Percentiles rank a stretch among this genome's conserved stretches.
phyloP scores from a whole-genome alignment of 2,329 filamentous ascomycete genomes.

The Sporothrix mexicana region DNA sequence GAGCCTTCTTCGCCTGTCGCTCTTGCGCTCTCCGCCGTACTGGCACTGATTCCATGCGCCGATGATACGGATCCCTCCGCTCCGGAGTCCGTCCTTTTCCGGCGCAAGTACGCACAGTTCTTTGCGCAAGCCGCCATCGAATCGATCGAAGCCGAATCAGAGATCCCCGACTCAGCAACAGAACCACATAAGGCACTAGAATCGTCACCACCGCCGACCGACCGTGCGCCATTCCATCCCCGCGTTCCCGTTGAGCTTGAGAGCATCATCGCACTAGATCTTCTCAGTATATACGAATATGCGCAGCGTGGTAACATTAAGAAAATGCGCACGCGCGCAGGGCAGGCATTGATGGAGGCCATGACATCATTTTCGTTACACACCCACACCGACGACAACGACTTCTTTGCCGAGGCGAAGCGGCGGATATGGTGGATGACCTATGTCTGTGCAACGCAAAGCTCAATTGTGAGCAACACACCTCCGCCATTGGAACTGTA shows the following conservation, averaged over 20 bases:
- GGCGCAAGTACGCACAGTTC: constrained; percentile 56
- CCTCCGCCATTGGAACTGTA: constrained; percentile 38
- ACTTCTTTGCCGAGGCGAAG: constrained; percentile 53
- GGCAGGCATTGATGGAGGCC: constrained; percentile 54
- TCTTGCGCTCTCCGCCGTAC: constrained; percentile 55
- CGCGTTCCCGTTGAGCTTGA: constrained; percentile 54
- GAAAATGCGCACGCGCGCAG: constrained; percentile 57
- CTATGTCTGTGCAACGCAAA: constrained; percentile 58
- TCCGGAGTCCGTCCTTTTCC: constrained; percentile 50
- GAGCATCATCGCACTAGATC: constrained; percentile 54
- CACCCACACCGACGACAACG: constrained; percentile 47
- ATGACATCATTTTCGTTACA: constrained; percentile 56
- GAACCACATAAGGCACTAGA: constrained; percentile 54
- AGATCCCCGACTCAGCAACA: constrained; percentile 53
- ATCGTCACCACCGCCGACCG: constrained; percentile 35
- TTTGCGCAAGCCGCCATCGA: constrained; percentile 56
- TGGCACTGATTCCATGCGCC: constrained; percentile 55
- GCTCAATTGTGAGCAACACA: constrained; percentile 57
- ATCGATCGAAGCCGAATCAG: constrained; percentile 55
- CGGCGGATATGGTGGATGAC: constrained; percentile 61
- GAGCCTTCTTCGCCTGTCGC: constrained; percentile 53
- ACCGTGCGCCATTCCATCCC: constrained; percentile 52
- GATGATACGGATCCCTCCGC: constrained; percentile 47
- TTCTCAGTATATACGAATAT: constrained; percentile 60
- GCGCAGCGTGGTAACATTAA: constrained; percentile 59